Evolutionary conservation across 305 asterid species (phyloP), one percentile per base, ranked within the genome.

Genomic region (Striga hermonthica): DNA sequence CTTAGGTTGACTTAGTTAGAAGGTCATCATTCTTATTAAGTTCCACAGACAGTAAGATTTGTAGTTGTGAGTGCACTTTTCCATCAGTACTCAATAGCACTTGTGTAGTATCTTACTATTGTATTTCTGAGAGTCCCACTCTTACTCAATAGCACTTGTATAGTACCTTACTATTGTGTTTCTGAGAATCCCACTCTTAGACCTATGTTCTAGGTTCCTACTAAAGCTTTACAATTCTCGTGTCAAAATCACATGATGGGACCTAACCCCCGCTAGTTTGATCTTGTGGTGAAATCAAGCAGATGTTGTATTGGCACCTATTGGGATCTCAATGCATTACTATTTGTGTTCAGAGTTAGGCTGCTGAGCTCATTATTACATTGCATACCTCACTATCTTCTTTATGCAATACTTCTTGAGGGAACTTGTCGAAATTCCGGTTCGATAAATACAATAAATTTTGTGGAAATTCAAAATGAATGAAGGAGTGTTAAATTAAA

Each of bases 401-500:
- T n/a, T n/a, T 22, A 22, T 22, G 31, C 1, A 22, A 0, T 22
- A 22, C 31, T 22, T 22, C 31, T 22, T 22, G 31, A 22, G 31
- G 31, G 31, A 22, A 22, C 31, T 22, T 22, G 31, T 22, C 31
- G 31, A 22, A 22, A 22, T 22, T 22, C 1, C 31, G 1, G 31
- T 22, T 22, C 31, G 1, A 22, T 22, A 22, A 22, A 22, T 22
- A 22, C 31, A 2, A 22, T 22, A 22, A 22, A 22, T 22, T 50
- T 15, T 60, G n/a, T 36, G 16, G 38, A 39, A 7, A 47, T 39
- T 1, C 9, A 14, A 47, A 12, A 15, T 16, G 6, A 35, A 7
- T 14, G 16, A 65, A 40, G 67, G 57, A 16, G 57, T 62, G 49
- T 65, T 40, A 7, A 34, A 41, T 60, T 64, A 31, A 2, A 44